Conservation (phyloP, 495 filamentous ascomycete genomes). For the Talaromyces adpressus region DNA sequence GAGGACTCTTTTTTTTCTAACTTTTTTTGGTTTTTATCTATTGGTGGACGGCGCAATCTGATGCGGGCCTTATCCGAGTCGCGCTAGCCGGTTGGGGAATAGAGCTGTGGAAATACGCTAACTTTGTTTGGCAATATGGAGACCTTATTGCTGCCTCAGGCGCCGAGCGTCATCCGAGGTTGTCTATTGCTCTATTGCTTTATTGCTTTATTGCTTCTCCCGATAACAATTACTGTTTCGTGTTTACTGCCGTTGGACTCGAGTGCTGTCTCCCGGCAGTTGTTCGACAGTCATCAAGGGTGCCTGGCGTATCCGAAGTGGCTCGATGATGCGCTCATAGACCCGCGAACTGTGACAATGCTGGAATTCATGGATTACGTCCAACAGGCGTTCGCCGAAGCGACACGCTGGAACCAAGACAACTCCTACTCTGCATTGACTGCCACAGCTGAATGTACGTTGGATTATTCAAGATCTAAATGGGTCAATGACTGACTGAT, state of each 20-base stretch:
- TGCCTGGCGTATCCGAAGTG: not conserved
- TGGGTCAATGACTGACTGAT: not conserved
- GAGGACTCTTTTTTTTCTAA: not conserved
- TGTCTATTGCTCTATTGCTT: not conserved
- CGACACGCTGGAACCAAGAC: constrained; percentile 83
- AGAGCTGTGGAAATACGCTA: not conserved
- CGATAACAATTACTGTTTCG: not conserved
- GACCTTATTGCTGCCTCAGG: constrained; percentile 2
- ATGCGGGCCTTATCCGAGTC: constrained; percentile 2
- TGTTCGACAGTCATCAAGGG: not conserved
- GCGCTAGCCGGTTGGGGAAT: not conserved
- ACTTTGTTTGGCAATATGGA: constrained; percentile 2
- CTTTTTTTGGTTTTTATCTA: constrained; percentile 1
- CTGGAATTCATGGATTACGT: constrained; percentile 98
- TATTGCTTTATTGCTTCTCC: not conserved
- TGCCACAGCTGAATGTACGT: constrained; percentile 71
- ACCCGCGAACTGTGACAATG: constrained; percentile 45
- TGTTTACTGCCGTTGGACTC: not conserved
- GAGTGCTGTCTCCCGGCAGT: not conserved
- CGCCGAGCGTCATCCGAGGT: not conserved
- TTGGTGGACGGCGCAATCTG: not conserved
- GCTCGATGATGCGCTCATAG: constrained; percentile 1
- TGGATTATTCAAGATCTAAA: not conserved
- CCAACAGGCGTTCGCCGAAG: constrained; percentile 83
- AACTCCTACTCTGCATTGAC: constrained; percentile 89